Conservation (phyloP, 2,329 filamentous ascomycete genomes). For the Colletotrichum spaethianum region DNA sequence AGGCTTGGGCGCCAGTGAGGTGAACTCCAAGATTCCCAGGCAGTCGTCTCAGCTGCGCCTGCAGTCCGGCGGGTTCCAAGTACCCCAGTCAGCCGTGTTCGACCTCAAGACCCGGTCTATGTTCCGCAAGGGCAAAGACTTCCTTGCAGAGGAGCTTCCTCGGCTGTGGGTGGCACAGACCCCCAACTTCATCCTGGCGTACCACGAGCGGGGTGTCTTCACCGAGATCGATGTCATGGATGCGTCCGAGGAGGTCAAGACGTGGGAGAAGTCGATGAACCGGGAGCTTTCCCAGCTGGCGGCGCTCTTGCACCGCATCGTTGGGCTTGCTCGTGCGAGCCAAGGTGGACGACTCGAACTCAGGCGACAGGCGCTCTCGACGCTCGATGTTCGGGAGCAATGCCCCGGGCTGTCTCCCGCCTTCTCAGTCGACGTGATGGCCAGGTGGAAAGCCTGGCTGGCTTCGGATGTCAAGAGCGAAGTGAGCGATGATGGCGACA, state of each 20-base stretch:
- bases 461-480: not conserved
- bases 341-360: slow-evolving; percentile 29
- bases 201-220: slow-evolving; percentile 55
- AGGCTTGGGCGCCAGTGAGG: not conserved
- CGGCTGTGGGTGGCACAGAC: slow-evolving; percentile 59
- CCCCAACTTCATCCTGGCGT: slow-evolving; percentile 57
- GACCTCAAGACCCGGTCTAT: slow-evolving; percentile 61
- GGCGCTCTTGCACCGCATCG: slow-evolving; percentile 42
- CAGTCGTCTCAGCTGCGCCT: not conserved
- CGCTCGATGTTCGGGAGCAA: slow-evolving; percentile 20
- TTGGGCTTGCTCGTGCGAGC: slow-evolving; percentile 20
- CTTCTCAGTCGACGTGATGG: slow-evolving; percentile 12
- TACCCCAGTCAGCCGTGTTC: slow-evolving; percentile 54
- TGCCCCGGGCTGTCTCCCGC: slow-evolving; percentile 2
- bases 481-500: not conserved
- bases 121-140: slow-evolving; percentile 45
- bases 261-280: slow-evolving; percentile 55
- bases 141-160: slow-evolving; percentile 54
- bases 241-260: slow-evolving; percentile 47
- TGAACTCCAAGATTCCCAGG: not conserved
- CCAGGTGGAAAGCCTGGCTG: slow-evolving; percentile 25
- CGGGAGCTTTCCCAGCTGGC: slow-evolving; percentile 50
- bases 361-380: slow-evolving; percentile 1
- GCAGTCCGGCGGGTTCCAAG: slow-evolving; percentile 43
- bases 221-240: slow-evolving; percentile 52